Percentiles rank a stretch among this genome's conserved stretches.
These are phyloP conservation scores for Cordia subcordata DNA, from an alignment of 257 asterid species.

Conservation along the genomic window DNA sequence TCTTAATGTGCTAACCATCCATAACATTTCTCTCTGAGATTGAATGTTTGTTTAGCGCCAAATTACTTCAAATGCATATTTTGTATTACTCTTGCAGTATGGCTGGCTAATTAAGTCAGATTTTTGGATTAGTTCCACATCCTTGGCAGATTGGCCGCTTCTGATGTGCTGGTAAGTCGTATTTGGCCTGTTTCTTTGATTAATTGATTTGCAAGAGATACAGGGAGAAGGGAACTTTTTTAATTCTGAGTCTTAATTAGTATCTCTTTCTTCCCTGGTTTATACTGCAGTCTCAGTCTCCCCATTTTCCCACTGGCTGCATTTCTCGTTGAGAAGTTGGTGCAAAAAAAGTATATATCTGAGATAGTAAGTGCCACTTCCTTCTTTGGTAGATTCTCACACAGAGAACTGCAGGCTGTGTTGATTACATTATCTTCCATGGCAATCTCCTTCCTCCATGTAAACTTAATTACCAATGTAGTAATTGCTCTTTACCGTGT, in stretches of 20 bases:
- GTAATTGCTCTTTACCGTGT: too few relatives aligned
- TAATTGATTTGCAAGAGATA: conserved; percentile 1
- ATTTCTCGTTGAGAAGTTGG: conserved; percentile 71
- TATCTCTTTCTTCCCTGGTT: conserved; percentile 4
- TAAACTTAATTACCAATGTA: too few relatives aligned
- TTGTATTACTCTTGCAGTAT: conserved; percentile 46
- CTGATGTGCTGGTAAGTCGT: conserved; percentile 83
- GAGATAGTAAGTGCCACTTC: conserved; percentile 53
- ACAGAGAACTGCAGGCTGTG: conserved; percentile 4
- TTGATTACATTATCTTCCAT: too few relatives aligned
- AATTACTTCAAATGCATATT: too few relatives aligned
- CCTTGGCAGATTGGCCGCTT: conserved; percentile 93
- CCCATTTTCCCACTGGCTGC: conserved; percentile 79
- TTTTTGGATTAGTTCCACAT: conserved; percentile 88
- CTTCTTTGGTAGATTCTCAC: conserved; percentile 11
- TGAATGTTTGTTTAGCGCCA: too few relatives aligned
- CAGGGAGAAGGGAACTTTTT: background rate
- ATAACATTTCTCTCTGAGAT: too few relatives aligned
- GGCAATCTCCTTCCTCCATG: too few relatives aligned
- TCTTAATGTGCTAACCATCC: too few relatives aligned
- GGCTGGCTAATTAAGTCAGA: conserved; percentile 86
- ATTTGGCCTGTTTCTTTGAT: conserved; percentile 5
- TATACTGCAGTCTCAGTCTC: conserved; percentile 69
- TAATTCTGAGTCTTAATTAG: background rate
- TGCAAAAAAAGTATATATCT: conserved; percentile 46